A percentile compares a stretch with the other conserved stretches of the same genome.
Evolutionary conservation across 2,329 filamentous ascomycete species (phyloP).

Genomic region (Aspergillus fischeri): DNA sequence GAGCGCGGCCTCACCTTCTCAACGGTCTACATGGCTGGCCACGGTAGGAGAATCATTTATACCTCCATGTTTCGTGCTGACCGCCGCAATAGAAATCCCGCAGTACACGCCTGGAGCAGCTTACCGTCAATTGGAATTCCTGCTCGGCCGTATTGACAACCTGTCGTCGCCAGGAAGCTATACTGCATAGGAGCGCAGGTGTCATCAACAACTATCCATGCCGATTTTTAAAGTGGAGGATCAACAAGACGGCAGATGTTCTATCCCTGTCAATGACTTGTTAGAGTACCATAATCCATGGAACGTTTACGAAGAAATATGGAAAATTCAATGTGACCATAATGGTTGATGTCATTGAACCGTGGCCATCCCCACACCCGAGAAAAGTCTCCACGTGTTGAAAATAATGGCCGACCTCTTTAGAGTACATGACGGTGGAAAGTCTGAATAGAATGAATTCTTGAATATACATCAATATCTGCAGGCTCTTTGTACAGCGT

Average conservation of each 20-base stretch:
- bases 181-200: conserved; percentile 2
- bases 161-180: conserved; percentile 5
- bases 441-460: neutral
- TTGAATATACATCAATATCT: neutral
- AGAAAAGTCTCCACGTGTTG: too few relatives aligned
- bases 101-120: conserved; percentile 66
- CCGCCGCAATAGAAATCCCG: conserved; percentile 47
- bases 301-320: neutral
- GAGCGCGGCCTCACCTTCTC: conserved; percentile 74
- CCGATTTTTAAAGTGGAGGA: neutral
- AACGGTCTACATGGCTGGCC: conserved; percentile 61
- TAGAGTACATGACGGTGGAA: neutral
- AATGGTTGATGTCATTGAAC: neutral
- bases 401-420: neutral
- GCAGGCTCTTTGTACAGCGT: neutral
- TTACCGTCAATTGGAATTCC: conserved; percentile 69
- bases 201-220: neutral
- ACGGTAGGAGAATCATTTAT: conserved; percentile 33
- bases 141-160: conserved; percentile 61
- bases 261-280: too few relatives aligned
- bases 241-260: too few relatives aligned
- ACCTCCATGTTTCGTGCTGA: conserved; percentile 53
- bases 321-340: neutral
- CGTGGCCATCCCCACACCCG: neutral
- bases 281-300: neutral